These are phyloP conservation scores for Trichoderma atrobrunneum DNA, from an alignment of 2,329 filamentous ascomycete species.

Conservation along the genomic window DNA sequence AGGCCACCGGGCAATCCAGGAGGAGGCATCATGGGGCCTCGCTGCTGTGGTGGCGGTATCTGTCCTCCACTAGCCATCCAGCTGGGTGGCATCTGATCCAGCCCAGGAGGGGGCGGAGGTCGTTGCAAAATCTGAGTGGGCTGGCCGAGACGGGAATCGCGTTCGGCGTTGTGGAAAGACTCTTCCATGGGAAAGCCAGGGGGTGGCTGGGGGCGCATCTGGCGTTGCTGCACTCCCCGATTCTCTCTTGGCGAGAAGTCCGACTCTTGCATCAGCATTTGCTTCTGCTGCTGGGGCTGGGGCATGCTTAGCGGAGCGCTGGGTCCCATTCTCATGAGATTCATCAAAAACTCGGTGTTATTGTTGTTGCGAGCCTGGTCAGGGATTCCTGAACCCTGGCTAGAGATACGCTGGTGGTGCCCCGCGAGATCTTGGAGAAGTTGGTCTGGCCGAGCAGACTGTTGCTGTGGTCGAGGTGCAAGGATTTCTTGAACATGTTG, in stretches of 20 bases:
- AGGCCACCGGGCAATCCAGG: slow-evolving; percentile 48
- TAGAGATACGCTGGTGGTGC: slow-evolving; percentile 56
- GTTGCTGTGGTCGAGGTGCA: slow-evolving; percentile 49
- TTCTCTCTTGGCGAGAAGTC: slow-evolving; percentile 41
- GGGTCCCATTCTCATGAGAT: slow-evolving; percentile 64
- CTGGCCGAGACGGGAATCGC: slow-evolving; percentile 48
- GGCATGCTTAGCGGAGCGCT: slow-evolving; percentile 40
- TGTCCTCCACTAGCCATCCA: slow-evolving; percentile 50
- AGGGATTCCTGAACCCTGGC: slow-evolving; percentile 46
- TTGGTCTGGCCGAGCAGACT: slow-evolving; percentile 55
- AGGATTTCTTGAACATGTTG: slow-evolving; percentile 52
- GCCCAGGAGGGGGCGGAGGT: slow-evolving; percentile 57
- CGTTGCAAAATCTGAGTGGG: slow-evolving; percentile 65
- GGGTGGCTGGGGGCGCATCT: slow-evolving; percentile 45
- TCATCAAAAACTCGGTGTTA: slow-evolving; percentile 82
- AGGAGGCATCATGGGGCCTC: slow-evolving; percentile 59
- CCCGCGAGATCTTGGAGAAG: slow-evolving; percentile 59
- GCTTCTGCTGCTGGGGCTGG: slow-evolving; percentile 39
- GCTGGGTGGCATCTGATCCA: slow-evolving; percentile 58
- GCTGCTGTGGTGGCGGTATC: slow-evolving; percentile 41
- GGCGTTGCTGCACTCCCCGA: slow-evolving; percentile 37
- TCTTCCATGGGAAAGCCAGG: slow-evolving; percentile 54
- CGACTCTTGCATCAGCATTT: slow-evolving; percentile 34
- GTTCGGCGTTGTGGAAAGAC: slow-evolving; percentile 48
- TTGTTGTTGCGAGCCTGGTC: slow-evolving; percentile 53